Evolutionary conservation across 2,329 filamentous ascomycete genomes (phyloP).

Genomic region (Dactylonectria estremocensis): DNA sequence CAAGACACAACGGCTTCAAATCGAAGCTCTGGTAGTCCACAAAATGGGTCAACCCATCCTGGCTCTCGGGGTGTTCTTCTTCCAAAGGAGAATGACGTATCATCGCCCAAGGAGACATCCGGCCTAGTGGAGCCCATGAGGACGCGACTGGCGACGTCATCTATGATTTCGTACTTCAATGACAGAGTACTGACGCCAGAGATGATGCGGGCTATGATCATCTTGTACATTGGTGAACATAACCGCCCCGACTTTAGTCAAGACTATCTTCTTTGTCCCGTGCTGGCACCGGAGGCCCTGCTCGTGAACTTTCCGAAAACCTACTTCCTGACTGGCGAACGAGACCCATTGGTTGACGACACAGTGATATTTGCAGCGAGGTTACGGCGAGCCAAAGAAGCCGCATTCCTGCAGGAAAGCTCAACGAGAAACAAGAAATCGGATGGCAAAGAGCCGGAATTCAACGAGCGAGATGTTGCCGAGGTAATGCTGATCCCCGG

Average conservation of each 20-base stretch:
- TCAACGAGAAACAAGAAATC: slow-evolving; percentile 27
- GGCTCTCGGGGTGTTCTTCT: slow-evolving; percentile 55
- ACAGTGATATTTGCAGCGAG: slow-evolving; percentile 96
- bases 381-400: slow-evolving; percentile 83
- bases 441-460: slow-evolving; percentile 49
- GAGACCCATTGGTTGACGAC: slow-evolving; percentile 95
- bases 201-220: slow-evolving; percentile 99
- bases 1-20: slow-evolving; percentile 32
- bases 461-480: slow-evolving; percentile 61
- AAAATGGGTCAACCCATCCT: slow-evolving; percentile 67
- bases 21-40: slow-evolving; percentile 51
- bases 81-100: slow-evolving; percentile 34
- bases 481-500: slow-evolving; percentile 91
- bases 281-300: slow-evolving; percentile 88
- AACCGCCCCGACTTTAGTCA: slow-evolving; percentile 93
- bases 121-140: slow-evolving; percentile 74
- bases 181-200: slow-evolving; percentile 95
- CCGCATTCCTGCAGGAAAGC: slow-evolving; percentile 48
- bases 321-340: slow-evolving; percentile 94
- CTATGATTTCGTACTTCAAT: slow-evolving; percentile 99
- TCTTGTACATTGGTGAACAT: slow-evolving; percentile 94
- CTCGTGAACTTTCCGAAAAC: slow-evolving; percentile 93
- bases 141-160: slow-evolving; percentile 93
- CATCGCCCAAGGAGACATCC: slow-evolving; percentile 54
- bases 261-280: slow-evolving; percentile 91